A percentile compares a stretch with the other conserved stretches of the same genome.
Evolutionary conservation across 169 alveolate species (phyloP).

Genomic region (Cryptosporidium sp.): DNA sequence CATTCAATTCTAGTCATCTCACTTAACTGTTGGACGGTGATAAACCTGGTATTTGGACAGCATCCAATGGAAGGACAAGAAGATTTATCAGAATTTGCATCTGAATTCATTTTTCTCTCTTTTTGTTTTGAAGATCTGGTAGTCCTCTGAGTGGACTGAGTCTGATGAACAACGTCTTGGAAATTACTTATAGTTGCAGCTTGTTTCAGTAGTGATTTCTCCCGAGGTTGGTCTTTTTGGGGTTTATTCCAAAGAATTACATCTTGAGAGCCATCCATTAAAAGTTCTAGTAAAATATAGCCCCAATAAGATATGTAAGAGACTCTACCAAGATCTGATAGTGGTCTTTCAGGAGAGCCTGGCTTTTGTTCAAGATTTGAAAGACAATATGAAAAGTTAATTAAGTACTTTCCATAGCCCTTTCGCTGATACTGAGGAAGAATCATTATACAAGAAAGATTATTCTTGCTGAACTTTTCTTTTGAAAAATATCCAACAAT

Average conservation of each 20-base stretch:
- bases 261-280: conserved; percentile 57
- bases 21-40: conserved; percentile 53
- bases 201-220: conserved; percentile 14
- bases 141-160: conserved; percentile 51
- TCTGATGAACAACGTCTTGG: conserved; percentile 35
- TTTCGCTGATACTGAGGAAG: conserved; percentile 88
- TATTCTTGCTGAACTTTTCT: conserved; percentile 84
- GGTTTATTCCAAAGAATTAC: conserved; percentile 51
- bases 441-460: conserved; percentile 87
- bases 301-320: conserved; percentile 97
- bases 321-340: conserved; percentile 96
- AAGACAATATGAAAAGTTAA: conserved; percentile 91
- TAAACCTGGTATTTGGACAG: conserved; percentile 46
- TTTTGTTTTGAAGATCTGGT: conserved; percentile 70
- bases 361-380: conserved; percentile 91
- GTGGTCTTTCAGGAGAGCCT: conserved; percentile 98
- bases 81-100: background rate
- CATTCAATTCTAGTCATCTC: conserved; percentile 89
- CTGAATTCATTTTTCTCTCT: conserved; percentile 22
- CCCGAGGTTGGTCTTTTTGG: background rate
- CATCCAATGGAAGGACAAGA: conserved; percentile 23
- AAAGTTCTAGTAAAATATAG: conserved; percentile 83
- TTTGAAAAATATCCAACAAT: conserved; percentile 90
- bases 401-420: conserved; percentile 92
- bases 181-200: conserved; percentile 31